Percentiles rank a stretch among this genome's conserved stretches.
Evolutionary conservation across 306 rosid species (phyloP).

Genomic region (Sophora flavescens): DNA sequence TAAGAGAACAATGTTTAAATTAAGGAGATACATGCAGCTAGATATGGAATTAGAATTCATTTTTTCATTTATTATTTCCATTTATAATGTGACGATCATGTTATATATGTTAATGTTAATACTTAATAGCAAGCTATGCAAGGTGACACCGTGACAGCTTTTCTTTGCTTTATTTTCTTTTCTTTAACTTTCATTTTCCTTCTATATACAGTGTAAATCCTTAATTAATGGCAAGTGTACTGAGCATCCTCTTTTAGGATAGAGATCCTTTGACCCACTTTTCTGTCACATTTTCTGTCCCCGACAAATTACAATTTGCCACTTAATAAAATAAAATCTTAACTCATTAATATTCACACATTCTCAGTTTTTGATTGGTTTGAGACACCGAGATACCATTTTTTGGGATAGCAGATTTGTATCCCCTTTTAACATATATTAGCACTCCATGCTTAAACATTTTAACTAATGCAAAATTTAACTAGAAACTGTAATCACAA

Average conservation of each 20-base stretch:
- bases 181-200: background rate
- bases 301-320: no score
- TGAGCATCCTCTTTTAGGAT: no score
- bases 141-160: background rate
- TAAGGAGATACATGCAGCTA: background rate
- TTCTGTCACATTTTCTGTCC: no score
- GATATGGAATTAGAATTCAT: background rate
- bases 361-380: no score
- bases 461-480: background rate
- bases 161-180: conserved; percentile 15
- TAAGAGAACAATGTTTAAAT: background rate
- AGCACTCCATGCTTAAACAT: background rate
- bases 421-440: background rate
- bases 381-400: no score
- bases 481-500: background rate
- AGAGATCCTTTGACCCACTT: no score
- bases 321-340: no score
- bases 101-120: background rate
- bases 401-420: no score
- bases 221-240: background rate
- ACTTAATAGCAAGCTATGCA: background rate
- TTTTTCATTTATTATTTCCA: background rate
- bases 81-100: background rate
- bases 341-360: no score
- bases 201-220: background rate